Evolutionary conservation across 1,284 basidiomycete species (phyloP).

Genomic region (Coniferiporia weirii): DNA sequence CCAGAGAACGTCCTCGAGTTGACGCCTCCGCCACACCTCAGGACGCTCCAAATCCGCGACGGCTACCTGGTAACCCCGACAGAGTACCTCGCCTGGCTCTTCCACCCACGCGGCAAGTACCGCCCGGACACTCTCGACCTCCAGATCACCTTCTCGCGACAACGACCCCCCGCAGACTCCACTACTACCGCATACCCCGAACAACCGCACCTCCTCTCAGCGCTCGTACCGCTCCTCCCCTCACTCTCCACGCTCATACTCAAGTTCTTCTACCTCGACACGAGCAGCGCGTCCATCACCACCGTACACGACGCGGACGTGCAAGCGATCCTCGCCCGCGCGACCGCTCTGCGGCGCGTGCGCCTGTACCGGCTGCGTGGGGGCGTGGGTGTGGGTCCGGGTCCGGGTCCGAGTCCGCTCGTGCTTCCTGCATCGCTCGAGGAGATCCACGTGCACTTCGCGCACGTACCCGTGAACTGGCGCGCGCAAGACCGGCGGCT

Average conservation of each 20-base stretch:
- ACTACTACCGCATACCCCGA: neutral
- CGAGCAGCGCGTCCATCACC: neutral
- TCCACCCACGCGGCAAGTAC: constrained; percentile 8
- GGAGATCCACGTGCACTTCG: constrained; percentile 8
- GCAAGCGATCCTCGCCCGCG: neutral
- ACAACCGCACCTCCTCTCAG: neutral
- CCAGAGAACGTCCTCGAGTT: neutral
- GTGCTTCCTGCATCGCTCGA: constrained; percentile 5
- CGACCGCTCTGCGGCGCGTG: neutral
- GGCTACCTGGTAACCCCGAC: constrained; percentile 4
- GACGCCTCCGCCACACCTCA: constrained; percentile 1
- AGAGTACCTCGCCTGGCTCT: constrained; percentile 10
- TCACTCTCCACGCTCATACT: neutral
- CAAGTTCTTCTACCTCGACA: constrained; percentile 8
- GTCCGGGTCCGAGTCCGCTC: neutral
- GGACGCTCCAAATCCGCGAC: constrained; percentile 1
- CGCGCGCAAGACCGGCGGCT: constrained; percentile 5
- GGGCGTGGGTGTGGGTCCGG: neutral
- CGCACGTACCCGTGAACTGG: constrained; percentile 6
- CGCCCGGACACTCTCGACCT: constrained; percentile 2
- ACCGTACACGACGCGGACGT: constrained; percentile 7
- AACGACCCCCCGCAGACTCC: neutral
- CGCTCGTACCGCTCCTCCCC: constrained; percentile 5
- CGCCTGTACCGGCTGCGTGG: constrained; percentile 1
- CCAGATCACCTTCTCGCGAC: constrained; percentile 7